Evolutionary conservation across 2,329 filamentous ascomycete species (phyloP), one percentile per base, ranked within the genome.

Genomic region (Botrytis fragariae): DNA sequence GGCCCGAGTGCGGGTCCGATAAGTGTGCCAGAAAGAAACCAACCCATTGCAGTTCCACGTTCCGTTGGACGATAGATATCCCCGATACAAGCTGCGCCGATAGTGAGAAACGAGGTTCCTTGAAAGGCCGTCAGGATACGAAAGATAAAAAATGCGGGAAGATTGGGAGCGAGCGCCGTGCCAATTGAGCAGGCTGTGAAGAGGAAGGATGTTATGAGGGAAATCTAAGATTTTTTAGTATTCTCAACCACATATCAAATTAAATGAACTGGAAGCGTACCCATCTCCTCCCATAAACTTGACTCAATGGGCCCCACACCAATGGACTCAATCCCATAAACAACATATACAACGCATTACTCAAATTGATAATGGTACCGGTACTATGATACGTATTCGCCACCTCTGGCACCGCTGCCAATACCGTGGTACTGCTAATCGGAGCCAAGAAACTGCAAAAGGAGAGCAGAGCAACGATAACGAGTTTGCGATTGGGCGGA

Each of bases 391-490:
- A 93, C 12, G 88, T 89, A 6, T 80, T 81, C 2, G 92, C 91
- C 8, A 95, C 90, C 81, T 95, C 92, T 1, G 92, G 92, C 1
- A 92, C 88, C 3, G 92, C 93, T 1, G 92, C 87, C 20, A 95
- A 82, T 14, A 95, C 89, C 1, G 91, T 90, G 0, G 92, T 95
- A 57, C 90, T 93, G 3, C 90, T 92, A 37, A 93, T 88, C 0
- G 93, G 93, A 1, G 93, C 90, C 62, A 95, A 84, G 76, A 95
- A 93, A 39, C 91, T 89, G 82, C 92, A 94, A 79, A 91, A 93
- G 0, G 92, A 91, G 70, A 95, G 83, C 9, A 94, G 86, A 16
- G 85, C 84, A 25, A 94, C 90, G 70, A 95, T 92, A 74, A 89
- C 79, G 4, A 86, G 80, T 81, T 95, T 96, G 59, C 90, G 87